Conservation (phyloP, 805 yeast genomes). For the Cephaloascus albidus region DNA sequence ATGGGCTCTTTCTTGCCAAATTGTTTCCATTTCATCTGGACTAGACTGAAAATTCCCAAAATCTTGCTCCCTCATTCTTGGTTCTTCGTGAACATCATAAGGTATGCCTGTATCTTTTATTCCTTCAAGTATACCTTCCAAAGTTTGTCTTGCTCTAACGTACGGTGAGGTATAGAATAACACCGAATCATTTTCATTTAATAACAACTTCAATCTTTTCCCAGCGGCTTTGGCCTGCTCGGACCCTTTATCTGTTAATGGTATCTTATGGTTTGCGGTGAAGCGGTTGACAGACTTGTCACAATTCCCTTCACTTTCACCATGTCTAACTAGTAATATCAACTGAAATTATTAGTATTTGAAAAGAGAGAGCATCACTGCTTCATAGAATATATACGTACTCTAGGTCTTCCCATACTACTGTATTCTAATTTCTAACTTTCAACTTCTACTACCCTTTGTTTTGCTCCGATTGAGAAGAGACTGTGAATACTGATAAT, state of each 20-base stretch:
- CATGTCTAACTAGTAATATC: conserved; percentile 79
- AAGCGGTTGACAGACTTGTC: conserved; percentile 74
- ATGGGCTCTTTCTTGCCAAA: conserved; percentile 77
- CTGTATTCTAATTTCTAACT: too few species aligned
- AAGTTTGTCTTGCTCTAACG: conserved; percentile 73
- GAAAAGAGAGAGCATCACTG: too few species aligned
- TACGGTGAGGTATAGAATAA: conserved; percentile 85
- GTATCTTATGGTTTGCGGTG: conserved; percentile 74
- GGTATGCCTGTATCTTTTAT: conserved; percentile 32
- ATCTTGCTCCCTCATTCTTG: conserved; percentile 89
- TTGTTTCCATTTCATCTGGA: conserved; percentile 65
- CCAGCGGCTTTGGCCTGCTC: conserved; percentile 58
- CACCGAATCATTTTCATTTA: conserved; percentile 44
- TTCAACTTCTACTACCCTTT: too few species aligned
- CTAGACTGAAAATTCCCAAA: conserved; percentile 88
- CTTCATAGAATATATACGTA: too few species aligned
- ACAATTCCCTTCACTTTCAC: conserved; percentile 85
- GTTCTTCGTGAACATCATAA: conserved; percentile 71
- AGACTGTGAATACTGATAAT: too few species aligned
- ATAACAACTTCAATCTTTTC: conserved; percentile 27
- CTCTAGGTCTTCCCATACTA: too few species aligned
- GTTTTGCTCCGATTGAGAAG: too few species aligned
- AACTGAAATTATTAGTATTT: conserved; percentile 26
- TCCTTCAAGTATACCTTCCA: conserved; percentile 58
- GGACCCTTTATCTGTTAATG: conserved; percentile 66